Conservation (phyloP, 75 land plant genomes). For the Pseudotsuga menziesii region DNA sequence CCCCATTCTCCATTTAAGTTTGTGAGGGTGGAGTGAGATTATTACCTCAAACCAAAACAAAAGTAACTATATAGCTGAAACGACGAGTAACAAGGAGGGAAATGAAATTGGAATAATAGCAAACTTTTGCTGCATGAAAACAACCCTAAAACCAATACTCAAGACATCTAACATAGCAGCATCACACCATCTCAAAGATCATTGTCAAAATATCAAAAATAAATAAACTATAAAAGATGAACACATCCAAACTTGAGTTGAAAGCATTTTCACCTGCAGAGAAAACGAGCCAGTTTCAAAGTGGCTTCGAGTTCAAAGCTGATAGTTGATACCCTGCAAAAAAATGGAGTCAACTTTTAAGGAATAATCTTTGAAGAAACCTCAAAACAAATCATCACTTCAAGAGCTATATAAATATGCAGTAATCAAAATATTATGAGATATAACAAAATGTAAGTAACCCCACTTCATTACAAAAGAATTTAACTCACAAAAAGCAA, state of each 20-base stretch:
- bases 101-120: not conserved
- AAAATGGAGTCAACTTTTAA: not conserved
- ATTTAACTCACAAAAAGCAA: not conserved
- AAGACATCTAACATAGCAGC: not conserved
- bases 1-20: too few species aligned
- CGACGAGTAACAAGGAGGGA: not conserved
- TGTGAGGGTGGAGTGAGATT: too few species aligned
- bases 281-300: slow-evolving; percentile 83
- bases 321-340: slow-evolving; percentile 75
- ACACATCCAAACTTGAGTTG: not conserved
- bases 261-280: slow-evolving; percentile 61
- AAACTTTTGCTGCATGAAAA: not conserved
- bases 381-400: slow-evolving; percentile 3
- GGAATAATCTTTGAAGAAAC: not conserved
- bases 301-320: slow-evolving; percentile 96
- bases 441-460: not conserved
- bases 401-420: not conserved
- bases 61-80: too few species aligned
- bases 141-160: not conserved
- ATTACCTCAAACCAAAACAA: too few species aligned
- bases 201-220: not conserved
- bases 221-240: not conserved
- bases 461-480: not conserved
- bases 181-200: not conserved
- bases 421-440: not conserved